Conservation (phyloP, 768 basidiomycete species). For the Psilocybe azurescens region DNA sequence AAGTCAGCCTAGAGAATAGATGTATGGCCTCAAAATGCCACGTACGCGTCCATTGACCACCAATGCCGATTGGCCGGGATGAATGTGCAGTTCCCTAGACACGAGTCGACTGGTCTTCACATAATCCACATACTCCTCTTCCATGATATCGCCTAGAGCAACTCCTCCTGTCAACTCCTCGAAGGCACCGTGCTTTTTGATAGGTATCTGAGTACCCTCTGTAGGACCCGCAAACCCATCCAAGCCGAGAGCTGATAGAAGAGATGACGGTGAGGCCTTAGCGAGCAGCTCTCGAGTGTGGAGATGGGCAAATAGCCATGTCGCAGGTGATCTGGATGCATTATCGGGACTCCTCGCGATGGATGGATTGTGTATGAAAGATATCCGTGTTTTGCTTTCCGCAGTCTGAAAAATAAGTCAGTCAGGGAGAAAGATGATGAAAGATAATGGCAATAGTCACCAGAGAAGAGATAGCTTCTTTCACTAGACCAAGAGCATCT, state of each 20-base stretch:
- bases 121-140: constrained; percentile 45
- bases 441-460: constrained; percentile 43
- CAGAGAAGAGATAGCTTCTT: constrained; percentile 66
- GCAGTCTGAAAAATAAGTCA: constrained; percentile 38
- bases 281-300: constrained; percentile 45
- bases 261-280: constrained; percentile 39
- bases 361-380: constrained; percentile 78
- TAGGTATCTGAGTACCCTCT: constrained; percentile 40
- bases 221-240: constrained; percentile 11
- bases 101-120: constrained; percentile 51
- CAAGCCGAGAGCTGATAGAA: constrained; percentile 46
- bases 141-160: constrained; percentile 35
- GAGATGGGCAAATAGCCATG: constrained; percentile 57
- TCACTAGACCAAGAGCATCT: constrained; percentile 61
- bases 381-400: constrained; percentile 59
- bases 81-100: constrained; percentile 59
- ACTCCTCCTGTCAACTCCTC: constrained; percentile 40
- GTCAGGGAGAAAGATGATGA: not conserved
- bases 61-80: constrained; percentile 65
- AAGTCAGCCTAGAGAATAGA: not conserved
- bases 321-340: constrained; percentile 33
- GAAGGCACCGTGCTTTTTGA: constrained; percentile 37
- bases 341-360: constrained; percentile 18
- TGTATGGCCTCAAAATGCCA: constrained; percentile 8
- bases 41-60: constrained; percentile 87